Evolutionary conservation across 257 asterid genomes (phyloP), one percentile per base, ranked within the genome.

Genomic region (Jasminum sambac): DNA sequence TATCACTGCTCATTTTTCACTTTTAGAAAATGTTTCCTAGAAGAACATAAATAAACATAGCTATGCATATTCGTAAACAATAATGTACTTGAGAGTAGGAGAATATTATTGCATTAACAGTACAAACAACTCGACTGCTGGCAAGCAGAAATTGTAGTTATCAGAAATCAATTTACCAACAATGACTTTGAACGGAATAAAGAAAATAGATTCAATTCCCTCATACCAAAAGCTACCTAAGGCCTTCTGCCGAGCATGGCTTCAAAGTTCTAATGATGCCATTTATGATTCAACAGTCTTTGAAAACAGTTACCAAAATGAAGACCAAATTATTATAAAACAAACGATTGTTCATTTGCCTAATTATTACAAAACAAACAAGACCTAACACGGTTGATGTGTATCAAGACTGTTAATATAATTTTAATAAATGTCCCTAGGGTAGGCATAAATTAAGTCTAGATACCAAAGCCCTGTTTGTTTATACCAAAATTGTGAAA

Each of bases 261-360:
- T 62, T 68, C 79, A 30, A 30, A 30, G 36, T n/a, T n/a, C n/a
- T 16, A 38, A 52, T 40, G 60, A n/a, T 42, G 63, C 48, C 50
- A 58, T 50, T 50, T n/a, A 50, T 17, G 59, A 61, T 41, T 67
- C 69, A 38, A 46, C 52, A 40, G 8, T 16, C 12, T 8, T 6
- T 4, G 0, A 19, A 50, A 17, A 64, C 61, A 61, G 62, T 46
- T 40, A n/a, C 25, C 64, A 19, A 63, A 70, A 64, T 21, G 63
- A 17, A 30, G 52, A 41, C 67, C 6, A 52, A 69, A 62, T n/a
- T n/a, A n/a, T n/a, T n/a, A n/a, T n/a, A n/a, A 55, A 37, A 64
- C 69, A 67, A 14, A 19, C 3, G 34, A 55, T 21, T 55, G 62
- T 21, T 6, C 23, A 11, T 25, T 55, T 8, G 34, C 62, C 23